Base-by-base conservation (phyloP, 805 yeast species). In the Candida coleopterorum region DNA sequence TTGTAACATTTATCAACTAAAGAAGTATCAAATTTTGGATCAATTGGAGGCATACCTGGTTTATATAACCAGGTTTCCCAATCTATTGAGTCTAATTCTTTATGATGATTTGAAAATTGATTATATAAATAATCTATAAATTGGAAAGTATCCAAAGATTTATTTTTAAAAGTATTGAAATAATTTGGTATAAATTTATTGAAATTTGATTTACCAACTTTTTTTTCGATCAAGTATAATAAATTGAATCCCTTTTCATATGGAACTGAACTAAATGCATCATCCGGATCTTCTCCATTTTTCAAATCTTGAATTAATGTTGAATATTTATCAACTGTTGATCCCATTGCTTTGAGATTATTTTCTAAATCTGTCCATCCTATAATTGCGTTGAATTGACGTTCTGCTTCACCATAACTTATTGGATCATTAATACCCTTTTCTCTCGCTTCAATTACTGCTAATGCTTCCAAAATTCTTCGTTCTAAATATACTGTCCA, bases 401-500 rank as follows among this genome's bases (percentile, higher is more conserved):
- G 75, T 28, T 75, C 69, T 22, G 77, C 60, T 49, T 85, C 90
- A 17, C 93, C 95, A 52, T 85, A 86, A 14, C 18, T 17, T 21
- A 29, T 43, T 10, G 45, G 45, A 27, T 41, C 26, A 16, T 22
- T 20, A n/a, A 16, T 10, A 8, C 25, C 28, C 11, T 33, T 33
- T 4, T 31, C 26, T 15, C 22, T 29, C 11, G 40, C 42, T 28
- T 37, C 38, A 4, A 31, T 36, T 15, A 29, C 31, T 1, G 41
- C 45, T n/a, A 86, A 56, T 11, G 70, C 74, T 12, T 85, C 95
- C 20, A 78, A 65, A 41, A 88, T 87, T 50, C 95, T 69, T 56
- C 96, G 75, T 60, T 88, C 96, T 25, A 88, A 60, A 56, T 88
- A 88, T 26, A 88, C 96, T 5, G 96, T 87, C 96, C 96, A 88